Evolutionary conservation across 1,284 basidiomycete species (phyloP), one percentile per base, ranked within the genome.

Genomic region (Thelephora terrestris): DNA sequence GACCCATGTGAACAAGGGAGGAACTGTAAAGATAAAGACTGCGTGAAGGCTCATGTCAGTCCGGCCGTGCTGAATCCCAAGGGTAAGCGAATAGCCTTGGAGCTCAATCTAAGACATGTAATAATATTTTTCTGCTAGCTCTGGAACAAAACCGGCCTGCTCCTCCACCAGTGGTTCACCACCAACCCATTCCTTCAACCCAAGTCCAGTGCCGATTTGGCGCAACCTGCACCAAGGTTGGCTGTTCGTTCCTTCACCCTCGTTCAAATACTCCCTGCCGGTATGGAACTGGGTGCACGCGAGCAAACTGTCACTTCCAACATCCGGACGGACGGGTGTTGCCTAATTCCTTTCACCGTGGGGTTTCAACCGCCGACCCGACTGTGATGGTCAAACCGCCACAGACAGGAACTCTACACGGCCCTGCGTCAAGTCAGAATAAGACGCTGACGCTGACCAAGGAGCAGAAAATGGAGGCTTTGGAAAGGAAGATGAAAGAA

Each of bases 11-110:
- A 89, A 57, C 79, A 83, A 38, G 89, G 89, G 17, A 85, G 81
- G 60, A 71, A 84, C 40, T 97, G 93, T 66, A 84, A 85, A 61
- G 90, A 96, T 63, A 81, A 87, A 60, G 91, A 95, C 65, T 95
- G 91, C 62, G 78, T 86, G 51, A 90, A 90, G 65, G 80, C 79
- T 23, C 91, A 95, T 63, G 84, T 91, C 51, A 91, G 88, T 58
- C 88, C 91, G 7, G 89, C 91, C 6, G 80, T 81, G 20, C 68
- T 79, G 6, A 81, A 82, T 58, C 68, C 72, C 29, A 69, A 73
- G 59, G 72, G 83, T 82, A 66, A 48, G 72, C 58, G 34, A 43
- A 48, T 16, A 35, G 21, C 37, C 37, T 43, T 47, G 34, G 50
- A 21, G 45, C 23, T 25, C 34, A 42, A 18, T 17, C 21, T 43